Evolutionary conservation across 768 basidiomycete genomes (phyloP).

Genomic region (Termitomyces sp.): DNA sequence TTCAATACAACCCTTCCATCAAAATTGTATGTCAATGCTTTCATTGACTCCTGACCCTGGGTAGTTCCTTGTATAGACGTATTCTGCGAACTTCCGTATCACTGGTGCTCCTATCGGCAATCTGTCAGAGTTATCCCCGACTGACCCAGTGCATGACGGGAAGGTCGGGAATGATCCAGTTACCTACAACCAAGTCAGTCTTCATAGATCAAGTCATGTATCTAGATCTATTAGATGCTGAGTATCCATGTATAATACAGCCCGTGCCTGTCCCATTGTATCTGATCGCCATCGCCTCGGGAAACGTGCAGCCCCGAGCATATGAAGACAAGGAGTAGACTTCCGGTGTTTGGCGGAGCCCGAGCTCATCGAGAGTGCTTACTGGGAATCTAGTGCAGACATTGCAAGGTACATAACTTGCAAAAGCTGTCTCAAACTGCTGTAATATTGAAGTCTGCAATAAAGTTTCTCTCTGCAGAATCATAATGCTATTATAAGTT

Average conservation of each 20-base stretch:
- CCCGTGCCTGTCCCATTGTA: constrained; percentile 84
- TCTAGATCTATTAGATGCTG: background rate
- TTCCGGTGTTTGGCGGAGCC: constrained; percentile 90
- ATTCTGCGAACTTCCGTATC: constrained; percentile 69
- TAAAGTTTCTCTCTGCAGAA: constrained; percentile 67
- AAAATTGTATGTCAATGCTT: constrained; percentile 55
- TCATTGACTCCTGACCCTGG: background rate
- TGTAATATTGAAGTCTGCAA: background rate
- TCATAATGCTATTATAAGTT: constrained; percentile 78
- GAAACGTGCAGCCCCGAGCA: constrained; percentile 68
- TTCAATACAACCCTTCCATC: constrained; percentile 67
- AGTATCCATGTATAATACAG: constrained; percentile 28
- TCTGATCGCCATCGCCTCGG: constrained; percentile 85
- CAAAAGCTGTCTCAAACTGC: background rate
- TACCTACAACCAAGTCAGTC: constrained; percentile 65
- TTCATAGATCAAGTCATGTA: background rate
- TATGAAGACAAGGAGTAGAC: constrained; percentile 64
- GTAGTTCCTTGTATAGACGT: constrained; percentile 43
- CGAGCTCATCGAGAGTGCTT: constrained; percentile 51
- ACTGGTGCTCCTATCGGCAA: constrained; percentile 83
- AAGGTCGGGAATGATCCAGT: constrained; percentile 72
- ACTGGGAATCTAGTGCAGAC: constrained; percentile 81
- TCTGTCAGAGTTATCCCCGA: constrained; percentile 68
- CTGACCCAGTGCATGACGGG: constrained; percentile 30
- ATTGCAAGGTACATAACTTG: constrained; percentile 50